Conservation (phyloP, 2,329 filamentous ascomycete species). For the Penicillium sclerotigenum region DNA sequence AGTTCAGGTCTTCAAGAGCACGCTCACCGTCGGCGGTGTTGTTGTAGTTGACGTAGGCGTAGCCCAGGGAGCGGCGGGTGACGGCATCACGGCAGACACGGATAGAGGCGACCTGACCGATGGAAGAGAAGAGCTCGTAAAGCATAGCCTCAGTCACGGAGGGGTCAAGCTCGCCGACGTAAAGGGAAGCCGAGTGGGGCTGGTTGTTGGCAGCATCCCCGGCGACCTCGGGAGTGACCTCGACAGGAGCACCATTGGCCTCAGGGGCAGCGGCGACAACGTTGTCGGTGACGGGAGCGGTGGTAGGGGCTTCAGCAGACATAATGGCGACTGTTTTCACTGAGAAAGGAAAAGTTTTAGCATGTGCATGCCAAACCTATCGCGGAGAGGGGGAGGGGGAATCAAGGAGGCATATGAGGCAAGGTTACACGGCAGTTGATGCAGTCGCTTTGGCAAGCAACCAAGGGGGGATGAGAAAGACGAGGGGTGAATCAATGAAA, state of each 20-base stretch:
- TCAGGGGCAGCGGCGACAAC: slow-evolving; percentile 61
- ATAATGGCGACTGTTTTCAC: slow-evolving; percentile 69
- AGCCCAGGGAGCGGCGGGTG: slow-evolving; percentile 95
- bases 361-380: slow-evolving; percentile 5
- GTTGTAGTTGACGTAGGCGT: slow-evolving; percentile 99
- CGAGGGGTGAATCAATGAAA: slow-evolving; percentile 7
- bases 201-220: slow-evolving; percentile 65
- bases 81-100: slow-evolving; percentile 99
- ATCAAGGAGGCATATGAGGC: slow-evolving; percentile 7
- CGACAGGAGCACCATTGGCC: slow-evolving; percentile 53
- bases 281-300: slow-evolving; percentile 62
- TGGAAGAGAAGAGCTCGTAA: slow-evolving; percentile 99
- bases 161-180: slow-evolving; percentile 96
- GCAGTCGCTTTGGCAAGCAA: slow-evolving; percentile 11
- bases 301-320: slow-evolving; percentile 75
- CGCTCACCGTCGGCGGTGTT: slow-evolving; percentile 94
- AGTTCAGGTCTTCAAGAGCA: slow-evolving; percentile 98
- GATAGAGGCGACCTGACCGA: slow-evolving; percentile 97
- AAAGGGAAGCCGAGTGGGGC: slow-evolving; percentile 94
- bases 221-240: slow-evolving; percentile 54
- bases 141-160: slow-evolving; percentile 99
- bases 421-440: slow-evolving; percentile 16
- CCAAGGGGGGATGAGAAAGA: slow-evolving; percentile 1
- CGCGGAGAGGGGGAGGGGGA: slow-evolving; percentile 7
- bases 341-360: slow-evolving; percentile 25